Evolutionary conservation across 306 rosid genomes (phyloP).

Genomic region (Notholithocarpus densiflorus): DNA sequence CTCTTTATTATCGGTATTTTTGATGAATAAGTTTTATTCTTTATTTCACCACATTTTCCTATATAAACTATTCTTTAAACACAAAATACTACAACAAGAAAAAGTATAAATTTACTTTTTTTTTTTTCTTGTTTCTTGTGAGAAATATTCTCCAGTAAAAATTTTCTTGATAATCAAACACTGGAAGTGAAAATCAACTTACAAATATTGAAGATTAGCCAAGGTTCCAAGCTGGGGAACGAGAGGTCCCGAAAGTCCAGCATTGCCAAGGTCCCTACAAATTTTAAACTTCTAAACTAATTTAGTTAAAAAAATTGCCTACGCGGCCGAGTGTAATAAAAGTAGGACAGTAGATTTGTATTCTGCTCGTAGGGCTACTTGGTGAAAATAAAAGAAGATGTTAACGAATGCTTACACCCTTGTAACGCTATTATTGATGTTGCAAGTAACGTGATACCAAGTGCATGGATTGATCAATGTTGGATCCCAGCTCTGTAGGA

Average conservation of each 20-base stretch:
- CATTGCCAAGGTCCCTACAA: conserved; percentile 32
- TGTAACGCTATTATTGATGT: neutral
- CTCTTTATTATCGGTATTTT: too few relatives aligned
- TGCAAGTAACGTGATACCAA: conserved; percentile 32
- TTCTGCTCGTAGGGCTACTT: neutral
- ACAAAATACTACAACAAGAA: too few relatives aligned
- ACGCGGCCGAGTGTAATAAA: too few relatives aligned
- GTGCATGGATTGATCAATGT: conserved; percentile 26
- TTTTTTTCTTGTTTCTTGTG: neutral
- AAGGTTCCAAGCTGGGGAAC: conserved; percentile 28
- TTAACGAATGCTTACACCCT: conserved; percentile 25
- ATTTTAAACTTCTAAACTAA: neutral
- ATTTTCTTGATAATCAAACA: neutral
- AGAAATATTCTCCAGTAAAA: neutral
- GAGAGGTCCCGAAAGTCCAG: conserved; percentile 26
- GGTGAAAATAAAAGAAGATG: neutral
- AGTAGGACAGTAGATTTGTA: too few relatives aligned
- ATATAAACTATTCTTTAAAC: too few relatives aligned
- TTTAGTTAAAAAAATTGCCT: too few relatives aligned
- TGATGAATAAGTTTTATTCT: too few relatives aligned
- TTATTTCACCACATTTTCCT: too few relatives aligned
- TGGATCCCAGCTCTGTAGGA: conserved; percentile 34
- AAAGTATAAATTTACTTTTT: too few relatives aligned
- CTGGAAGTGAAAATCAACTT: neutral
- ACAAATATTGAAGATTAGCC: conserved; percentile 33